Base-by-base conservation (phyloP, 768 basidiomycete species). In the Suillus variegatus region DNA sequence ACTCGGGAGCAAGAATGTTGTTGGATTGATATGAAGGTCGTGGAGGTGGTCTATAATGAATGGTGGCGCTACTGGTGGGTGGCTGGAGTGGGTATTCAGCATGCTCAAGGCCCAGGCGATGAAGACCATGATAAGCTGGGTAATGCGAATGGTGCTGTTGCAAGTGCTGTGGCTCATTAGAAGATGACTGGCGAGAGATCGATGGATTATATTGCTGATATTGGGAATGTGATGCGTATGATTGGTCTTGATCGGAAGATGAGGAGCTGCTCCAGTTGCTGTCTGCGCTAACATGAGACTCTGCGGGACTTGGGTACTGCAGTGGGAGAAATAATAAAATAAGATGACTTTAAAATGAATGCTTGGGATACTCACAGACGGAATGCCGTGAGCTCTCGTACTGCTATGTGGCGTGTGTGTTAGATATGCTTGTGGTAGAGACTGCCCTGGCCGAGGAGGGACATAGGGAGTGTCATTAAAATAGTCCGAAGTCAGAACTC, bases 391-490 rank as follows among this genome's bases (percentile, higher is more conserved):
- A 60, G 65, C 61, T 47, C 62, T 60, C 25, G 41, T 1, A 32
- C 8, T 12, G 20, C 43, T 9, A 13, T 66, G 65, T 62, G 71
- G 68, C 61, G 69, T 56, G 38, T 64, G 62, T 56, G 66, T 64
- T 64, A 69, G 61, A 61, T 68, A 70, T 43, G 36, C 0, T 9
- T 66, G 67, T 28, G 67, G 68, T 67, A 69, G 66, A 60, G 70
- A 56, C 63, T 73, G 75, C 16, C 57, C 43, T 20, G 43, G 4
- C 44, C 76, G 70, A 14, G 73, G 75, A 52, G 75, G 75, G 47
- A 76, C 67, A 51, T 77, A 76, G 0, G 75, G 76, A 0, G 75
- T 9, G 6, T 76, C 76, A 58, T 74, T 68, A 51, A 72, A 72
- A n/a, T 67, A 51, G 20, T 74, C 72, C 57, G 69, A 60, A 18